Base-by-base conservation (phyloP, 2,329 filamentous ascomycete species). In the Arachnopeziza araneosa region DNA sequence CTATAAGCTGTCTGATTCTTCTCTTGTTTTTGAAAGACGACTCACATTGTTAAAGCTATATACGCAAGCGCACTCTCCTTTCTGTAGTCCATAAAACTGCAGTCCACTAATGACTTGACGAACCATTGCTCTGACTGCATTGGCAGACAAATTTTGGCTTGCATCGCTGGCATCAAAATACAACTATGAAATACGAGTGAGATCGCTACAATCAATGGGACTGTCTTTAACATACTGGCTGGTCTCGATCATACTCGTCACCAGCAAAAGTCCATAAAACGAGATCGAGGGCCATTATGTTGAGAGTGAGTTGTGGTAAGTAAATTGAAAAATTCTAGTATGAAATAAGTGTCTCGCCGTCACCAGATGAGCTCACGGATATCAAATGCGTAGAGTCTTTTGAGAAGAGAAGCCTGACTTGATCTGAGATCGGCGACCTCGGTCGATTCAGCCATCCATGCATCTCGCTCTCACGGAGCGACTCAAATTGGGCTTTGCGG, bases 361-460 rank as follows among this genome's bases (percentile, higher is more conserved):
- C 5, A 30, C 26, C 26, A 30, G 26, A 5, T 30, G 26, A 30
- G 26, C 5, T 9, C 4, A 30, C 26, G 9, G 26, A 9, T 30
- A 5, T 30, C 1, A 65, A 70, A 51, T 70, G 4, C 59, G 60
- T 6, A 69, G 68, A 24, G 69, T 70, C 22, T 66, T 65, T 24
- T 67, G 65, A 6, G 68, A 60, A 49, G 69, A 71, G 21, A 68
- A 50, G 22, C 62, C 64, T 21, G 66, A 62, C 21, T 60, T 50
- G 26, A 59, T 52, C 60, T 58, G 36, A 23, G 14, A 19, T 30
- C 21, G 17, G 10, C 7, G 36, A 44, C 36, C 9, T 30, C 36
- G 36, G 36, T 44, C 36, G 12, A 5, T 44, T 44, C 36, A 44
- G 12, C 17, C 36, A 19, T 19, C 17, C 36, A 44, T 32, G 7